Evolutionary conservation across 2,329 filamentous ascomycete genomes (phyloP), one percentile per base, ranked within the genome.

Genomic region (Tothia fuscella): DNA sequence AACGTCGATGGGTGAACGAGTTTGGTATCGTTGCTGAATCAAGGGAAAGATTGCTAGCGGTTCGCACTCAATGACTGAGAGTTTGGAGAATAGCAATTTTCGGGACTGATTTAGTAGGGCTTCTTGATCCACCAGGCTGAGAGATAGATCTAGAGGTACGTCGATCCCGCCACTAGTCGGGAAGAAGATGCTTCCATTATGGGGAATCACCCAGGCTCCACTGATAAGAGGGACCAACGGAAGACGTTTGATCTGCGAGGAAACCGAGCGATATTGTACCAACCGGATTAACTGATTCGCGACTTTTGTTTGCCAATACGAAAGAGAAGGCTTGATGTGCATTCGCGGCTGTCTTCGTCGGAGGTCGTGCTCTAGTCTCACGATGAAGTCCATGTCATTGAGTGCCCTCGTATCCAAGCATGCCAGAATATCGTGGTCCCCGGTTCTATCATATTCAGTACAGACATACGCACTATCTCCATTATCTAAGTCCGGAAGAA

Each of bases 121-220:
- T 10, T 17, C 30, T 4, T 14, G 3, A 17, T 45, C 20, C 12
- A 46, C 42, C 5, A 46, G 17, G 13, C 22, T 41, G 17, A 46
- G 22, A 13, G 14, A 5, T 12, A 46, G 24, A 17, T 41, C 42
- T 6, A 5, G 17, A 4, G 44, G 44, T 14, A 46, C 34, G 13
- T 45, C 29, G 26, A 28, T 35, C 10, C 36, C 42, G 2, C 20
- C 35, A 12, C 22, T 33, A 3, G 33, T 45, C 24, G 44, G 44
- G 16, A 45, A 41, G 22, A 26, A 46, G 14, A 45, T 35, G n/a
- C 31, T 37, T 10, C 34, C 42, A 5, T 45, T 29, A 9, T 13
- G 19, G 20, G 42, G 16, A 12, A 7, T 6, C 7, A 36, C 42
- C 44, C 44, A 46, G 14, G 6, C 33, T 5, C 26, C 35, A 5